Conservation (phyloP, 345 rosid genomes). For the Orychophragmus violaceus region DNA sequence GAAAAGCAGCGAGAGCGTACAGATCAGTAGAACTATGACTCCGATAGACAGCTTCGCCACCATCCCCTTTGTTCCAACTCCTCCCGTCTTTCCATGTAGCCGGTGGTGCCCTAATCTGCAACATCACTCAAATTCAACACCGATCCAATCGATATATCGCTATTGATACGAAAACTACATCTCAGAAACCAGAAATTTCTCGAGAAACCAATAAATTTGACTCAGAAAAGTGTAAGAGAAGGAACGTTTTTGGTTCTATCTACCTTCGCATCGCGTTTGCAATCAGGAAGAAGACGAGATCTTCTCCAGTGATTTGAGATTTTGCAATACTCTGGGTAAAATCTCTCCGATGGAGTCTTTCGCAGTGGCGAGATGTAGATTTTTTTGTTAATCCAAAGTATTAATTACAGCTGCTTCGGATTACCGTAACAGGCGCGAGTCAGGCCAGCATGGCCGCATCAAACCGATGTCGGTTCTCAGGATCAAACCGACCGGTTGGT, state of each 20-base stretch:
- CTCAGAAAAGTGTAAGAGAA: neutral
- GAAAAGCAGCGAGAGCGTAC: slow-evolving; percentile 62
- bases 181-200: neutral
- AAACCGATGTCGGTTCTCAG: neutral
- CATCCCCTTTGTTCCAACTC: slow-evolving; percentile 53
- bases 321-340: neutral
- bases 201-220: neutral
- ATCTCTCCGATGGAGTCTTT: slow-evolving; percentile 2
- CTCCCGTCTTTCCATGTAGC: slow-evolving; percentile 59
- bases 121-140: slow-evolving; percentile 20
- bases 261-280: slow-evolving; percentile 30
- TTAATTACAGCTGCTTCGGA: slow-evolving; percentile 14
- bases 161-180: neutral
- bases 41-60: slow-evolving; percentile 57
- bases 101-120: slow-evolving; percentile 63
- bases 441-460: no score
- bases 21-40: slow-evolving; percentile 61
- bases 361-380: slow-evolving; percentile 17
- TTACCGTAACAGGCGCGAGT: no score
- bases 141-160: slow-evolving; percentile 17
- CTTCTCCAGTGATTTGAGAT: neutral
- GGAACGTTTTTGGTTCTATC: neutral
- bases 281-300: neutral
- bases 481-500: slow-evolving; percentile 14
- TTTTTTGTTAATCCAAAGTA: neutral